Base-by-base conservation (phyloP, 352 stramenopile genomes). In the Phytophthora hibernalis region DNA sequence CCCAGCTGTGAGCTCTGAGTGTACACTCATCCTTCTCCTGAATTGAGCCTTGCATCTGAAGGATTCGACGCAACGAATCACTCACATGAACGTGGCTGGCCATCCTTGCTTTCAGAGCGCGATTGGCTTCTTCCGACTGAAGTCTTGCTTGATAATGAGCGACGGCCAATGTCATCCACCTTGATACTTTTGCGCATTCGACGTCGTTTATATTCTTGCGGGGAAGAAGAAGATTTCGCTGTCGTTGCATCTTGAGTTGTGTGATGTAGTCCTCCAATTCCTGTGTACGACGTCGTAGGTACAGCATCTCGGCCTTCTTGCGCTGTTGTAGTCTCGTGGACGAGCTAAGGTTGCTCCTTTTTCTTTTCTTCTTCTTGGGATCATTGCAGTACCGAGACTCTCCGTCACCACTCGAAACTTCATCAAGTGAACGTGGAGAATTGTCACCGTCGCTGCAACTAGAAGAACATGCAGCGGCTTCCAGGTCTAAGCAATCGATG, bases 51-150 rank as follows among this genome's bases (percentile, higher is more conserved):
- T 38, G 31, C 31, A 38, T 38, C 31, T 38, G 31, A 13, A 38
- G 31, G 8, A 38, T 38, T 5, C 4, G 10, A 38, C 31, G 9
- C 4, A 38, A 16, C 31, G 13, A 16, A 16, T 43, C 37, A 20
- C 37, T 43, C 37, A 20, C 37, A 16, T 16, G 31, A 11, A 38
- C 10, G 5, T 38, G 31, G 1, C 13, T 16, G 31, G 4, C 13
- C 8, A 73, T 52, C 5, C 26, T 31, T 5, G 38, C 40, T 26
- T 79, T 73, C 3, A 79, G 62, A 11, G 44, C 33, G 13, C 67
- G 56, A 40, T 79, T 79, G 3, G 58, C 61, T 16, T 68, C 40
- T 30, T 79, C 66, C 5, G 62, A 59, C 3, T 49, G 50, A 26
- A 64, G 45, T 11, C 53, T 24, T 35, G 42, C 38, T 69, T 69